Evolutionary conservation across 306 rosid genomes (phyloP).

Genomic region (Clitoria ternatea): DNA sequence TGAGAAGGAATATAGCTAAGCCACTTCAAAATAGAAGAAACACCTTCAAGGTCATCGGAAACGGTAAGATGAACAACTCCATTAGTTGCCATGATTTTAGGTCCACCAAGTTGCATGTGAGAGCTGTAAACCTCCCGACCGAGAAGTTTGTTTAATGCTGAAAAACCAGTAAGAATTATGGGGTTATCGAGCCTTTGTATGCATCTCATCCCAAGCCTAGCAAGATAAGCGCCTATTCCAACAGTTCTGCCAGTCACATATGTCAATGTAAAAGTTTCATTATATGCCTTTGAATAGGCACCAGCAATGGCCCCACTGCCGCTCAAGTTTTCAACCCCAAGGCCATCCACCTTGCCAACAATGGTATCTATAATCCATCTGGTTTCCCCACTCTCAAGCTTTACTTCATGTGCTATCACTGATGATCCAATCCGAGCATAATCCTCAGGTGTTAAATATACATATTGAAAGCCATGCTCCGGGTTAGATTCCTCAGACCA

Average conservation of each 20-base stretch:
- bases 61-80: slow-evolving; percentile 99
- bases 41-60: slow-evolving; percentile 90
- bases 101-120: slow-evolving; percentile 99
- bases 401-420: slow-evolving; percentile 75
- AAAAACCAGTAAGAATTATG: slow-evolving; percentile 92
- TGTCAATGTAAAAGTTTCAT: slow-evolving; percentile 90
- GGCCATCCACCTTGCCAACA: slow-evolving; percentile 93
- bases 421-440: slow-evolving; percentile 81
- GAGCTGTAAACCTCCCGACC: slow-evolving; percentile 99
- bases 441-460: slow-evolving; percentile 80
- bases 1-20: slow-evolving; percentile 87
- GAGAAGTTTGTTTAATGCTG: slow-evolving; percentile 94
- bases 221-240: slow-evolving; percentile 99
- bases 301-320: slow-evolving; percentile 98
- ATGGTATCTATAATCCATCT: slow-evolving; percentile 98
- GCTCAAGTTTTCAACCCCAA: slow-evolving; percentile 93
- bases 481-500: slow-evolving; percentile 96
- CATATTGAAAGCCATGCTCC: slow-evolving; percentile 89
- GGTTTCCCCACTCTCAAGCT: slow-evolving; percentile 69
- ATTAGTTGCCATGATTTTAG: slow-evolving; percentile 97
- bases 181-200: slow-evolving; percentile 99
- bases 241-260: slow-evolving; percentile 97
- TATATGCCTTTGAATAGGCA: slow-evolving; percentile 90
- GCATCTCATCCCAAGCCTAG: slow-evolving; percentile 99
- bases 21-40: slow-evolving; percentile 95